phyloP scores from a whole-genome alignment of 371 early-diverging fungal genomes.

The Gilbertella persicaria region DNA sequence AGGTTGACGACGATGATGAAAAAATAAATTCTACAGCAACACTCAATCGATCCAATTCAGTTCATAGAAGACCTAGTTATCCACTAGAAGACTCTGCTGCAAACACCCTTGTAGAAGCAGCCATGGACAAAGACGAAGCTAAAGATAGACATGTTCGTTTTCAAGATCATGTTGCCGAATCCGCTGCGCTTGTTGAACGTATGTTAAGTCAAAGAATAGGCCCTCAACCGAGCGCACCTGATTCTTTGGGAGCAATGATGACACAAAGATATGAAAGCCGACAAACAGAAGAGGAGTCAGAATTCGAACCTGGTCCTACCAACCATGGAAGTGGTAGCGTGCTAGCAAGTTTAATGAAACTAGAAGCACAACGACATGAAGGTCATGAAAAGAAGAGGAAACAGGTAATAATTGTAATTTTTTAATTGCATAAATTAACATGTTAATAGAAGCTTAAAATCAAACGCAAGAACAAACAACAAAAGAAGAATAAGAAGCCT shows the following conservation, averaged over 20 bases:
- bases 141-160: slow-evolving; percentile 49
- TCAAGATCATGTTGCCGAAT: slow-evolving; percentile 49
- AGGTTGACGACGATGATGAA: background rate
- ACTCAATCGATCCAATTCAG: background rate
- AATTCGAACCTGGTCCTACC: background rate
- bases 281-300: slow-evolving; percentile 5
- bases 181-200: slow-evolving; percentile 44
- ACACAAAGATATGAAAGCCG: slow-evolving; percentile 3
- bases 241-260: slow-evolving; percentile 9
- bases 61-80: background rate
- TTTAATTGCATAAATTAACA: background rate
- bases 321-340: slow-evolving; percentile 33
- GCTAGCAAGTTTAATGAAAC: slow-evolving; percentile 41
- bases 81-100: slow-evolving; percentile 5
- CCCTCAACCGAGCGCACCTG: background rate
- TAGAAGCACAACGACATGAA: slow-evolving; percentile 35
- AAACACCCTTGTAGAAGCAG: slow-evolving; percentile 44
- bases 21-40: background rate
- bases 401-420: slow-evolving; percentile 4
- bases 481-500: slow-evolving; percentile 5
- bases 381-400: slow-evolving; percentile 4
- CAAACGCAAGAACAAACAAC: slow-evolving; percentile 6
- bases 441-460: background rate
- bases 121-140: slow-evolving; percentile 41
- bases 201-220: slow-evolving; percentile 32